Conservation (phyloP, 495 filamentous ascomycete species). For the Xylaria cubensis region DNA sequence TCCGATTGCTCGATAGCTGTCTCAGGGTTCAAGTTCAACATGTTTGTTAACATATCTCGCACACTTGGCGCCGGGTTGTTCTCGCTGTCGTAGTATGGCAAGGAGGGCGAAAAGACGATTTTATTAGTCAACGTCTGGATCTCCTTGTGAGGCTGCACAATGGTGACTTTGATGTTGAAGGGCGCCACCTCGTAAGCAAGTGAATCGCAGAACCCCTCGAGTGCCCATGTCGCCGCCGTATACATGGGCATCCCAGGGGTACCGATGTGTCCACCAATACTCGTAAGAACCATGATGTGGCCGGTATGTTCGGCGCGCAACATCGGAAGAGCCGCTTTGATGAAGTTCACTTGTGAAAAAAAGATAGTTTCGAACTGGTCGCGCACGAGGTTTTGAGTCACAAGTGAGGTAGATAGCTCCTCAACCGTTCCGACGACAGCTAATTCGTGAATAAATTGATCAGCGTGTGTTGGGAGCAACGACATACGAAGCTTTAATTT, state of each 20-base stretch:
- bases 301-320: constrained; percentile 80
- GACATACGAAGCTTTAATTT: background rate
- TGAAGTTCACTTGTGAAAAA: constrained; percentile 94
- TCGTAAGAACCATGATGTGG: constrained; percentile 88
- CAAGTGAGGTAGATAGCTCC: constrained; percentile 76
- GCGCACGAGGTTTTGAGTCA: constrained; percentile 77
- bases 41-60: constrained; percentile 77
- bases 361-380: constrained; percentile 95
- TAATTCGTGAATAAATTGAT: constrained; percentile 41
- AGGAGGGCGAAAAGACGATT: constrained; percentile 78
- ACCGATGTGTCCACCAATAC: constrained; percentile 89
- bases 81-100: constrained; percentile 73
- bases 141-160: constrained; percentile 87
- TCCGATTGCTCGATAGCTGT: constrained; percentile 53
- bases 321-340: constrained; percentile 84
- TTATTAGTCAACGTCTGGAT: constrained; percentile 84
- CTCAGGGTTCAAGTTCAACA: constrained; percentile 65
- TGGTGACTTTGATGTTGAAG: constrained; percentile 95
- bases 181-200: constrained; percentile 96
- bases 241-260: constrained; percentile 91
- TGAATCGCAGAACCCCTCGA: constrained; percentile 98
- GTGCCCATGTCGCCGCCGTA: constrained; percentile 90
- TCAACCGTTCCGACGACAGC: constrained; percentile 91
- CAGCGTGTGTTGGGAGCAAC: constrained; percentile 22
- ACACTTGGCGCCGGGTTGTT: constrained; percentile 80